Evolutionary conservation across 805 yeast species (phyloP), one percentile per base, ranked within the genome.

Genomic region (Candida corydali): DNA sequence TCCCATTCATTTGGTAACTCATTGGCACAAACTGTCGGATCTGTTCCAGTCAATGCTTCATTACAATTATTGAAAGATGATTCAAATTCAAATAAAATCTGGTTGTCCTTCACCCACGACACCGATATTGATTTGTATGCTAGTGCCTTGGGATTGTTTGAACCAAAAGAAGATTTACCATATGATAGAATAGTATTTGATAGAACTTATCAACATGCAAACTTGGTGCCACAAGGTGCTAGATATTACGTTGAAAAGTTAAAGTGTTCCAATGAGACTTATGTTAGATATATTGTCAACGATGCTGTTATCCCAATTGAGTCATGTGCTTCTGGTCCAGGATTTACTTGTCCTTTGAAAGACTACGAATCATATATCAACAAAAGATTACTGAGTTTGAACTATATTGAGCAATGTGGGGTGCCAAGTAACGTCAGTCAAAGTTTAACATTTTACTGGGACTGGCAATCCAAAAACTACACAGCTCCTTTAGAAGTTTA

Each of bases 71-170:
- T 78, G 43, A 53, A 63, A 40, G 51, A 40, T 30, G 41, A 51
- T 14, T 26, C 39, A 36, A 74, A 75, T 25, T 50, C 54, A 7
- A 69, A 67, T 37, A 78, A 70, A 36, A 62, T 82, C 26, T 78
- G 79, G 63, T 64, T 82, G 47, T 80, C 76, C 43, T 79, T 82
- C 62, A 68, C 84, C 6, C 91, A 85, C 50, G 93, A 85, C 54
- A 70, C 79, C 26, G 80, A 79, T 41, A 59, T 83, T 29, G 59
- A 76, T 40, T 61, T 78, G 29, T 77, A 69, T 43, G 56, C 78
- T 45, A 63, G 82, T 14, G 82, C 87, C 1, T 56, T 83, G 30
- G 86, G 84, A 3, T 51, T 82, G 44, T 42, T 69, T 39, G 61
- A 64, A 46, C 60, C 69, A 8, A 61, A 55, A 16, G 47, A 55